A percentile compares a stretch with the other conserved stretches of the same genome.
phyloP scores from a whole-genome alignment of 2,329 filamentous ascomycete genomes.

The Fusarium sterilihyphosum region DNA sequence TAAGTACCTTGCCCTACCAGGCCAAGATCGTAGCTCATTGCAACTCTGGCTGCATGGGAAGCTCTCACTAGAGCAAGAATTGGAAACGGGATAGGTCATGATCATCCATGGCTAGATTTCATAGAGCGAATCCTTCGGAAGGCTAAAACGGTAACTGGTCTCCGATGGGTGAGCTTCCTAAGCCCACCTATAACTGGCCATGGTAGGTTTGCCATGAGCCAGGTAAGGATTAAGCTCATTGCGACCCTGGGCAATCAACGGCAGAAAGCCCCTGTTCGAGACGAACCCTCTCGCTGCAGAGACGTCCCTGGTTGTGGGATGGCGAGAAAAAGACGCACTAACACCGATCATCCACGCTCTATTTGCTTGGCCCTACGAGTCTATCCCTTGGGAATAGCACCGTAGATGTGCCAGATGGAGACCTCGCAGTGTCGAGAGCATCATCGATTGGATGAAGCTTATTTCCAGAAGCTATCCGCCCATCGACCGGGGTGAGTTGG shows the following conservation, averaged over 20 bases:
- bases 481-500: not conserved
- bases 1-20: constrained; percentile 11
- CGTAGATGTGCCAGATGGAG: not conserved
- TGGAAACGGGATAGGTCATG: constrained; percentile 6
- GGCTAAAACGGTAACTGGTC: not conserved
- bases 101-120: constrained; percentile 18
- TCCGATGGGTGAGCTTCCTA: not conserved
- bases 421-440: not conserved
- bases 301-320: not conserved
- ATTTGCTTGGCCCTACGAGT: not conserved
- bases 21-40: not conserved
- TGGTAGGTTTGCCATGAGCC: not conserved
- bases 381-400: constrained; percentile 3
- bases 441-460: constrained; percentile 7
- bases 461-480: not conserved
- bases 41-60: not conserved
- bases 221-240: not conserved
- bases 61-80: constrained; percentile 4
- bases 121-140: not conserved
- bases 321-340: constrained; percentile 10
- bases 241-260: not conserved
- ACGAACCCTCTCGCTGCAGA: not conserved
- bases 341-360: not conserved
- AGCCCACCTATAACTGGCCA: constrained; percentile 1
- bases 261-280: not conserved